Percentiles rank a stretch among this genome's conserved stretches.
These are phyloP conservation scores for Phytophthora podocarpi DNA, from an alignment of 352 stramenopile species.

Conservation along the genomic window DNA sequence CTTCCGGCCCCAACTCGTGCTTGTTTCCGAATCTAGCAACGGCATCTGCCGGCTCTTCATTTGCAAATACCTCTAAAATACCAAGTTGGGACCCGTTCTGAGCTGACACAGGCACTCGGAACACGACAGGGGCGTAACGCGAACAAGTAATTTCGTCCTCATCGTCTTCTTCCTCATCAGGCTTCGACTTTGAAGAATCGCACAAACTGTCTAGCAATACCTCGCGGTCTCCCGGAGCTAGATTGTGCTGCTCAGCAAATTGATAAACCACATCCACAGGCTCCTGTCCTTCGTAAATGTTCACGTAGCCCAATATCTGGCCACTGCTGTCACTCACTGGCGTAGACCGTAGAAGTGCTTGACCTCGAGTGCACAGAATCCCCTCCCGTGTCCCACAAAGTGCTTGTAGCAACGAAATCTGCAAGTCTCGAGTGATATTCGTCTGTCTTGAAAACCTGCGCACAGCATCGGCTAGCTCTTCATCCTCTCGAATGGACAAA, in stretches of 20 bases:
- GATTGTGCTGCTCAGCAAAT: slow-evolving; percentile 59
- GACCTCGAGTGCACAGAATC: slow-evolving; percentile 66
- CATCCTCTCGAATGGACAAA: slow-evolving; percentile 57
- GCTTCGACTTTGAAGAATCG: slow-evolving; percentile 5
- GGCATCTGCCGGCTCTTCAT: slow-evolving; percentile 76
- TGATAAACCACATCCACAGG: slow-evolving; percentile 72
- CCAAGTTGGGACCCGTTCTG: slow-evolving; percentile 69
- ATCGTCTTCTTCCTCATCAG: not conserved
- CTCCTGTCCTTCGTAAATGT: slow-evolving; percentile 75
- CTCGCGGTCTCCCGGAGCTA: slow-evolving; percentile 42
- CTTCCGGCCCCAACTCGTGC: slow-evolving; percentile 53
- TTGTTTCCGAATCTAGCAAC: slow-evolving; percentile 79
- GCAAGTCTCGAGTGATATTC: slow-evolving; percentile 55
- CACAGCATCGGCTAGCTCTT: slow-evolving; percentile 75
- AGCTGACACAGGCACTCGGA: slow-evolving; percentile 57
- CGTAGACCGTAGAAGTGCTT: slow-evolving; percentile 56
- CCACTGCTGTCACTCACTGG: slow-evolving; percentile 42
- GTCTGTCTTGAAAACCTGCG: slow-evolving; percentile 56
- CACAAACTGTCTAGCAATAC: slow-evolving; percentile 65
- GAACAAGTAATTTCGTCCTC: slow-evolving; percentile 39
- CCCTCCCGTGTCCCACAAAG: slow-evolving; percentile 54
- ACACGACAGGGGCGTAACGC: slow-evolving; percentile 67
- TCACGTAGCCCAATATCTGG: slow-evolving; percentile 46
- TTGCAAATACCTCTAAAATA: slow-evolving; percentile 58
- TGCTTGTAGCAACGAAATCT: slow-evolving; percentile 53